Evolutionary conservation across 2,329 filamentous ascomycete species (phyloP).

Genomic region (Ophiostoma montium): DNA sequence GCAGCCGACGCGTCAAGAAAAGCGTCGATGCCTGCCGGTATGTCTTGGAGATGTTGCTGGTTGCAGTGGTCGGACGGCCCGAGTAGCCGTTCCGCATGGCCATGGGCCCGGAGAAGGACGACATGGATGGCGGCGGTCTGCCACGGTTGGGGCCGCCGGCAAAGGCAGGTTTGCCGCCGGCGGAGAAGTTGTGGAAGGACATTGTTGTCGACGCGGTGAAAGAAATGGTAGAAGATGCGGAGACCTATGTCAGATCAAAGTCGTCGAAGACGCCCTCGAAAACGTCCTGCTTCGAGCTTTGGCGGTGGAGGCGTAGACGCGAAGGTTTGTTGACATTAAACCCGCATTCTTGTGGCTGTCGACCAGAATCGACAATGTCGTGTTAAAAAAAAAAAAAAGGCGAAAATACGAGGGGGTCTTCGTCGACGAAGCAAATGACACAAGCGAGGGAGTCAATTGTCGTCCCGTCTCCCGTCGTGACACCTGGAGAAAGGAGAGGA

Average conservation of each 20-base stretch:
- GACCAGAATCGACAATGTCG: not conserved
- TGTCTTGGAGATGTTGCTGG: constrained; percentile 62
- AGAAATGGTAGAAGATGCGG: not conserved
- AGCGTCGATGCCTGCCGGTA: constrained; percentile 91
- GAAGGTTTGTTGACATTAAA: not conserved
- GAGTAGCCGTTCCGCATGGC: constrained; percentile 38
- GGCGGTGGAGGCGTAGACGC: constrained; percentile 6
- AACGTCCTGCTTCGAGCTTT: not conserved
- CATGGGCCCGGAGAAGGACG: constrained; percentile 46
- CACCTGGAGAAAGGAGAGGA: not conserved
- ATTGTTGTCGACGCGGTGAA: constrained; percentile 20
- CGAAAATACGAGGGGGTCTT: too few species aligned
- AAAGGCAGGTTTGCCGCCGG: constrained; percentile 31
- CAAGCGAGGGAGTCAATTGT: not conserved
- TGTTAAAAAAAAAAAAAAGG: too few species aligned
- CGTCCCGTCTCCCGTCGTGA: not conserved
- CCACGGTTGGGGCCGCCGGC: constrained; percentile 24
- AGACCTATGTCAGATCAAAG: not conserved
- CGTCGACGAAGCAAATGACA: not conserved
- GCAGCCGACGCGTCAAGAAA: constrained; percentile 84
- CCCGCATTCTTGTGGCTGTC: not conserved
- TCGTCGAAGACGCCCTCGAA: not conserved
- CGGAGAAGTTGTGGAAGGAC: constrained; percentile 30
- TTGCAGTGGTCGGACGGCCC: constrained; percentile 2
- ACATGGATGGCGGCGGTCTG: constrained; percentile 37